These are phyloP conservation scores for Rusavskia elegans DNA, from an alignment of 495 filamentous ascomycete genomes.

Conservation along the genomic window DNA sequence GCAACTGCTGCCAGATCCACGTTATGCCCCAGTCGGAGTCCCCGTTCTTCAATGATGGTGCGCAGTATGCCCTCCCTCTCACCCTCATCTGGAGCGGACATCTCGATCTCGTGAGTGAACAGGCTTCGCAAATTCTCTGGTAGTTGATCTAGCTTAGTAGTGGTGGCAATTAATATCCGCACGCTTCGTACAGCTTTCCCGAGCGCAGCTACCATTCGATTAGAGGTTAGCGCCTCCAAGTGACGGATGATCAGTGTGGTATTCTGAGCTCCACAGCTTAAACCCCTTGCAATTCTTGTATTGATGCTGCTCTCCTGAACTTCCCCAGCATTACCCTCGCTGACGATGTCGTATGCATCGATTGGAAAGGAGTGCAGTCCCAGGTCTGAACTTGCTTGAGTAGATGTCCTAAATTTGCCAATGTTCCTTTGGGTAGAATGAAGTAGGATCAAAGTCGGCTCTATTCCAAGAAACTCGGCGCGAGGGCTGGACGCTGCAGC, in stretches of 20 bases:
- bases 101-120: constrained; percentile 92
- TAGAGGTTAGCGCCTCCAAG: constrained; percentile 78
- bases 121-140: constrained; percentile 76
- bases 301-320: constrained; percentile 82
- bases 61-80: constrained; percentile 78
- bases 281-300: constrained; percentile 70
- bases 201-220: constrained; percentile 70
- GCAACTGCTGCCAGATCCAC: constrained; percentile 73
- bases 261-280: constrained; percentile 69
- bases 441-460: constrained; percentile 73
- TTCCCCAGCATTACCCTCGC: constrained; percentile 70
- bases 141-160: constrained; percentile 85
- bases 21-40: constrained; percentile 55
- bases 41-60: constrained; percentile 57
- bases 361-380: constrained; percentile 81
- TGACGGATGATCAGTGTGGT: constrained; percentile 76
- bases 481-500: constrained; percentile 76
- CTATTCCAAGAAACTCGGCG: constrained; percentile 71
- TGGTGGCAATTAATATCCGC: constrained; percentile 78
- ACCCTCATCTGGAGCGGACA: constrained; percentile 80
- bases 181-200: constrained; percentile 58
- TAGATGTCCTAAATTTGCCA: constrained; percentile 66
- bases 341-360: constrained; percentile 84
- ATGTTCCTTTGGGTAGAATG: constrained; percentile 83
- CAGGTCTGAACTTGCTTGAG: constrained; percentile 67